Evolutionary conservation across 2,329 filamentous ascomycete genomes (phyloP), one percentile per base, ranked within the genome.

Genomic region (Cordyceps javanica): DNA sequence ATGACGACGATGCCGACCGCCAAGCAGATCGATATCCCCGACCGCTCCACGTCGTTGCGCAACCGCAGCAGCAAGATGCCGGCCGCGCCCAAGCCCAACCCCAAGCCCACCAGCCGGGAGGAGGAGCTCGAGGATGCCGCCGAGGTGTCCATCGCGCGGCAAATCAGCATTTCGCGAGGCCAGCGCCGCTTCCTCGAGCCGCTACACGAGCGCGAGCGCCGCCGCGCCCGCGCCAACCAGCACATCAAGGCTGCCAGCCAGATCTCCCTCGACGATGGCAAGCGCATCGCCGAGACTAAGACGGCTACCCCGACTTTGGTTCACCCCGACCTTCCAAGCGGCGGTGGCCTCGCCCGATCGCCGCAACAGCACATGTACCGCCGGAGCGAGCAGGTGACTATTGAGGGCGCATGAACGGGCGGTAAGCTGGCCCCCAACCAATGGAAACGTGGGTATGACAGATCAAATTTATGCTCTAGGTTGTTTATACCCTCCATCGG

Each of bases 121-220:
- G 48, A 36, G 28, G 55, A 72, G 7, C 69, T 81, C 14, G 77
- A 79, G 61, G 77, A 77, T 44, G 82, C 84, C 2, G 83, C 86
- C 4, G 81, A 87, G 68, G 76, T 86, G 46, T 87, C 84, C 2
- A 88, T 89, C 62, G 85, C 85, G 0, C 76, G 86, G 1, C 85
- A 88, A 67, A 87, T 89, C 62, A 86, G 82, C 62, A 74, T 88
- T 26, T 86, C 83, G 13, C 73, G 80, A 13, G 77, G 84, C 68
- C 86, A 88, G 68, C 75, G 81, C 19, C 78, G 80, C 65, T 71
- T 87, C 61, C 71, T 87, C 19, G 76, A 79, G n/a, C 82, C 82
- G 13, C 69, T 84, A 39, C 74, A 78, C 61, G 66, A 50, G 61
- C 62, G 32, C 62, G 57, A 42, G 57, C 58, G 34, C 11, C 51